A percentile compares a stretch with the other conserved stretches of the same genome.
phyloP scores from a whole-genome alignment of 176 grass and related monocot species.

The Oryza meridionalis region DNA sequence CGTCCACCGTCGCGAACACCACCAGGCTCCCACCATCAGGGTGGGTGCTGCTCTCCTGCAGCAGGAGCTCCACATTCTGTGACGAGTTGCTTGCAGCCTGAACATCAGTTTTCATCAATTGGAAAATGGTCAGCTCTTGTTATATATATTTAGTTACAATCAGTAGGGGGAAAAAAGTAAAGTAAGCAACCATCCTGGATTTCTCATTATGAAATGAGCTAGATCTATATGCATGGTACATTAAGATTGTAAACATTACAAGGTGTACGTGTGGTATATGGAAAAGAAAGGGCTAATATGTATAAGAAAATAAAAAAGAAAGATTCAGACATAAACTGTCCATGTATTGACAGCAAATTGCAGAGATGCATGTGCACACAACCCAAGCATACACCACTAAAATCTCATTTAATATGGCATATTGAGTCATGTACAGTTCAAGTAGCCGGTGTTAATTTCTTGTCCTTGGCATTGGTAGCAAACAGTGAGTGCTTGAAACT shows the following conservation, averaged over 20 bases:
- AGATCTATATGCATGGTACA: not conserved
- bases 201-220: not conserved
- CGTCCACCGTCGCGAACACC: constrained; percentile 78
- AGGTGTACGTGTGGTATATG: not conserved
- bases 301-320: not conserved
- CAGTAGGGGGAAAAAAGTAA: not conserved
- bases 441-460: constrained; percentile 44
- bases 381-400: constrained; percentile 3
- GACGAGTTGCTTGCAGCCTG: constrained; percentile 96
- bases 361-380: constrained; percentile 32
- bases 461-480: constrained; percentile 50
- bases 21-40: constrained; percentile 73
- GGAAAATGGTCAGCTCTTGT: constrained; percentile 11
- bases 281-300: not conserved
- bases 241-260: not conserved
- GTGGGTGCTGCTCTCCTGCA: constrained; percentile 98
- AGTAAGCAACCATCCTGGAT: not conserved
- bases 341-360: not conserved
- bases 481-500: constrained; percentile 39
- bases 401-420: constrained; percentile 56
- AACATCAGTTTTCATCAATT: not conserved
- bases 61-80: constrained; percentile 94
- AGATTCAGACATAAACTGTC: not conserved
- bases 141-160: not conserved
- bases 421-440: constrained; percentile 42